phyloP scores from a whole-genome alignment of 2,329 filamentous ascomycete species.

The Mycosphaerella arachidis region DNA sequence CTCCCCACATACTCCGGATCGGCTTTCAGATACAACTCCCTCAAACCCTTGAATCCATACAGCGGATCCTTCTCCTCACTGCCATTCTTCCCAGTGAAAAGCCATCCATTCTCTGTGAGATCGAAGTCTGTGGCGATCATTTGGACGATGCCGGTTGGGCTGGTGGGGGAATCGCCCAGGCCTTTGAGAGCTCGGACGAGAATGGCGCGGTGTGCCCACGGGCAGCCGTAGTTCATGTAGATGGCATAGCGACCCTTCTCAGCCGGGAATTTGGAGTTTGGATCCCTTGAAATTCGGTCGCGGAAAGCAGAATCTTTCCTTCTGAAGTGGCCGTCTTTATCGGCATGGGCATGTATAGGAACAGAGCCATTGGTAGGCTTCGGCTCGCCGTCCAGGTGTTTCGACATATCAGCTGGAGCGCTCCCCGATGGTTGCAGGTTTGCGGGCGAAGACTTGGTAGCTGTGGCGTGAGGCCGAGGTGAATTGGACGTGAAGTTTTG shows the following conservation, averaged over 20 bases:
- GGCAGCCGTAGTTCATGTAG: constrained; percentile 58
- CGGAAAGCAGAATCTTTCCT: constrained; percentile 54
- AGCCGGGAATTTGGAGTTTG: constrained; percentile 51
- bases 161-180: constrained; percentile 24
- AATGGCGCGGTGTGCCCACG: constrained; percentile 56
- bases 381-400: neutral
- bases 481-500: neutral
- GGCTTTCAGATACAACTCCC: constrained; percentile 48
- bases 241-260: constrained; percentile 58
- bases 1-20: constrained; percentile 57
- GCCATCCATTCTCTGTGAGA: constrained; percentile 58
- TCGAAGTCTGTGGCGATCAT: constrained; percentile 42
- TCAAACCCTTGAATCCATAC: constrained; percentile 62
- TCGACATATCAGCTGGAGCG: neutral
- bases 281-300: constrained; percentile 50
- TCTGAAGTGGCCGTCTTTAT: constrained; percentile 50
- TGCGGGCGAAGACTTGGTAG: neutral
- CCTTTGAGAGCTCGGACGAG: constrained; percentile 49
- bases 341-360: constrained; percentile 18
- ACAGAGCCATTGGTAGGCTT: neutral
- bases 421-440: neutral
- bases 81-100: constrained; percentile 59
- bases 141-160: constrained; percentile 43
- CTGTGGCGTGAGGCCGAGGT: neutral
- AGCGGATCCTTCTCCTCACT: constrained; percentile 55